Evolutionary conservation across 2,329 filamentous ascomycete genomes (phyloP), one percentile per base, ranked within the genome.

Genomic region (Aspergillus spinulosporus): DNA sequence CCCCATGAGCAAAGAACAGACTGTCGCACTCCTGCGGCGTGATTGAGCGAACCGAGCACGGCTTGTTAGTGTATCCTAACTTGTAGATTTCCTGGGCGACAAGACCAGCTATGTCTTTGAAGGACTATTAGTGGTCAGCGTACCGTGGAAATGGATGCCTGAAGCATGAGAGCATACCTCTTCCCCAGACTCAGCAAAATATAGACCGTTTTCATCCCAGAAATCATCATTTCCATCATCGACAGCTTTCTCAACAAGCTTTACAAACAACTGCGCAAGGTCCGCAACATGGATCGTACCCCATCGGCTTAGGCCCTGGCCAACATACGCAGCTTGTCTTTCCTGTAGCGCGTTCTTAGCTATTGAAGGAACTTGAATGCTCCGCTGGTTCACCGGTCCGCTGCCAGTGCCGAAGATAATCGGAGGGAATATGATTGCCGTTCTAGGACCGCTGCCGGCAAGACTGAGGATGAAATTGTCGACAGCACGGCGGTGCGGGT

Each of bases 401-500:
- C 76, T 69, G 7, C 82, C 81, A 3, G 59, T 59, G 31, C 81
- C 82, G 65, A 84, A 84, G 60, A 88, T 88, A 3, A 80, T 82
- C 0, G 85, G 84, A 7, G 85, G 84, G 59, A 82, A 86, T 2
- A 89, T 77, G 31, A 88, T 80, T 8, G 80, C 84, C 0, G 83
- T 84, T 64, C 82, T 83, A 2, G 69, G 70, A 3, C 75, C 71
- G 46, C 71, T 66, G 2, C 70, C 68, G 4, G 71, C 73, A 0
- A 79, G 74, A 0, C 67, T 74, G 0, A 86, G 73, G n/a, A 90
- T 80, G 15, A 88, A 78, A 66, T 84, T 83, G 68, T 92, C 88
- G 3, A 89, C 82, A 59, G 84, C 75, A 12, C 87, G 82, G 70
- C 90, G 88, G 21, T 77, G 61, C 81, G 72, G 66, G 46, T 66